phyloP scores from a whole-genome alignment of 2,329 filamentous ascomycete genomes.

The Colletotrichum musicola region DNA sequence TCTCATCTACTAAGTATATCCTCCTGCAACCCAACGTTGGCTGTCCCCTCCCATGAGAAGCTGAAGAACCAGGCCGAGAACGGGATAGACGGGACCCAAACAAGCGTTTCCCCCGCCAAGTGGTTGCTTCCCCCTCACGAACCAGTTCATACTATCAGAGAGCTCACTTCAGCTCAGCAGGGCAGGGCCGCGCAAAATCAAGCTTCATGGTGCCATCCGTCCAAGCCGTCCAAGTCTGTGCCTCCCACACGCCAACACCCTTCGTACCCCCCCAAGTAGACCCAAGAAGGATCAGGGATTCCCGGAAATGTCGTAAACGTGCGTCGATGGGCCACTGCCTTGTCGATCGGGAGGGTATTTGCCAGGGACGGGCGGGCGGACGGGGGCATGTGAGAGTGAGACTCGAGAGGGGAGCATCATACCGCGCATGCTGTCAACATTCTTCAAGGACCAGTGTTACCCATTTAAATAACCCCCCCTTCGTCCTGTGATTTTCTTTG shows the following conservation, averaged over 20 bases:
- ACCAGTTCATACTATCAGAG: not conserved
- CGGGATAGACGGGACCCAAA: not conserved
- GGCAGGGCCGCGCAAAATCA: slow-evolving; percentile 10
- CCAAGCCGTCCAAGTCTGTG: not conserved
- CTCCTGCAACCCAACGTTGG: not conserved
- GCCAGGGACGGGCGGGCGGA: slow-evolving; percentile 2
- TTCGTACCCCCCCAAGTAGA: too few relatives aligned
- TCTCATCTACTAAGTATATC: not conserved
- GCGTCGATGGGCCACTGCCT: slow-evolving; percentile 36
- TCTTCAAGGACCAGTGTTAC: not conserved
- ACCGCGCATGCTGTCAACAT: not conserved
- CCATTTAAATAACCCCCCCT: slow-evolving; percentile 24
- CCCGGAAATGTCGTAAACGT: slow-evolving; percentile 36
- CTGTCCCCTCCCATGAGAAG: slow-evolving; percentile 1
- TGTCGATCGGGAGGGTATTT: slow-evolving; percentile 33
- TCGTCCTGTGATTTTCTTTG: not conserved
- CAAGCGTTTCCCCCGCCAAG: slow-evolving; percentile 18
- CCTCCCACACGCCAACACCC: not conserved
- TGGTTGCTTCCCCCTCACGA: not conserved
- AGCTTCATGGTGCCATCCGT: slow-evolving; percentile 17
- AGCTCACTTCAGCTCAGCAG: not conserved
- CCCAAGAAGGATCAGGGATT: not conserved
- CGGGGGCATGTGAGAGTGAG: slow-evolving; percentile 31
- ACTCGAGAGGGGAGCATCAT: slow-evolving; percentile 8
- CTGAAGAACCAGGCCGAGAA: slow-evolving; percentile 6